Percentiles rank a stretch among this genome's conserved stretches.
Conservation (phyloP, 129 eudicot species). For the Glebionis coronaria region DNA sequence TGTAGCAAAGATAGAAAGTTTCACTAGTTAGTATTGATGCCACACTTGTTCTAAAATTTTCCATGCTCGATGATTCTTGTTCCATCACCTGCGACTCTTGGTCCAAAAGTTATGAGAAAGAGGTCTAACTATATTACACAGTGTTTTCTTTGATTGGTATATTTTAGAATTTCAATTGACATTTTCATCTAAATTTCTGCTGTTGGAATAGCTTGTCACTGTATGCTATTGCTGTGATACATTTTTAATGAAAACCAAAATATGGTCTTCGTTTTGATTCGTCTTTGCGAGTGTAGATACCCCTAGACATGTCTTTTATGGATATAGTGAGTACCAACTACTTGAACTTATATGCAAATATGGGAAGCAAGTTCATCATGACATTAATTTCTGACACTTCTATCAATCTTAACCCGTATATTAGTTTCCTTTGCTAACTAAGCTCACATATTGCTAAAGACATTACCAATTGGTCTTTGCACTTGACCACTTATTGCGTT, state of each 20-base stretch:
- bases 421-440: neutral
- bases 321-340: neutral
- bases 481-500: neutral
- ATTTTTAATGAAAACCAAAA: neutral
- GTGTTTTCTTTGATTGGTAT: too few relatives aligned
- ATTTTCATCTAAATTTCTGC: neutral
- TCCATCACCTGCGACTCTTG: neutral
- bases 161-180: too few relatives aligned
- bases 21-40: neutral
- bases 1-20: neutral
- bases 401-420: neutral
- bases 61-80: neutral
- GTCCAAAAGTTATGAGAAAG: neutral
- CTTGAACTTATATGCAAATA: neutral
- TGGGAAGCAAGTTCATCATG: neutral
- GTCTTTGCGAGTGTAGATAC: neutral
- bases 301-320: neutral
- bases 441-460: neutral
- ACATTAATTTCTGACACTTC: neutral
- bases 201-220: neutral
- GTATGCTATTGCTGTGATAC: neutral
- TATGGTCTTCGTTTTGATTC: neutral
- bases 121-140: neutral
- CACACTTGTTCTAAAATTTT: neutral
- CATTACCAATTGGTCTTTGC: neutral